Evolutionary conservation across 495 filamentous ascomycete species (phyloP).

Genomic region (Entonaema liquescens): DNA sequence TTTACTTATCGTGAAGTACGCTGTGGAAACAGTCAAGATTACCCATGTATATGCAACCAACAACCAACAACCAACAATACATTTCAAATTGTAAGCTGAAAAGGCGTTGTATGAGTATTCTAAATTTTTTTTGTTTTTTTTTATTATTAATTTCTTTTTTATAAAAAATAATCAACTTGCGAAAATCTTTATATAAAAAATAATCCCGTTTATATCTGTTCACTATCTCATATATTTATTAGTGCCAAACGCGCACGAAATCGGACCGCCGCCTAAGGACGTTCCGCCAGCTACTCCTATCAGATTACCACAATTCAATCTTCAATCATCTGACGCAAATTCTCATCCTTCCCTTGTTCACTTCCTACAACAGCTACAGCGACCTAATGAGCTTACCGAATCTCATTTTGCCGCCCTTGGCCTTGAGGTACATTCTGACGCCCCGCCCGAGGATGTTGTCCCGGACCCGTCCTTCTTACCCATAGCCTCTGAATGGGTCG

Average conservation of each 20-base stretch:
- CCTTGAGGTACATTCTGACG: slow-evolving; percentile 57
- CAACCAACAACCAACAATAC: neutral
- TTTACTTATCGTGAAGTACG: slow-evolving; percentile 2
- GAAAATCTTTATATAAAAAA: neutral
- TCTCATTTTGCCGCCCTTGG: slow-evolving; percentile 61
- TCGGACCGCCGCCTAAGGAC: slow-evolving; percentile 52
- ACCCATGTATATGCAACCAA: neutral
- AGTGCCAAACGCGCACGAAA: slow-evolving; percentile 44
- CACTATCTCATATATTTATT: slow-evolving; percentile 41
- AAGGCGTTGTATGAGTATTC: neutral
- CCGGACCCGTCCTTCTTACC: slow-evolving; percentile 59
- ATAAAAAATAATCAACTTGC: neutral
- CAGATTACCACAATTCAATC: slow-evolving; percentile 57
- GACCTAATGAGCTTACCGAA: slow-evolving; percentile 55
- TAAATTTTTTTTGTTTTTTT: too few species aligned
- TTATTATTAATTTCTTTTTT: too few species aligned
- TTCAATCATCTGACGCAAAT: slow-evolving; percentile 35
- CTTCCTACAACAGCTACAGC: slow-evolving; percentile 57
- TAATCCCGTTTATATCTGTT: neutral
- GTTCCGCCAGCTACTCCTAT: slow-evolving; percentile 63
- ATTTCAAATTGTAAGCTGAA: slow-evolving; percentile 1
- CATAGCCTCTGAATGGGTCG: slow-evolving; percentile 56
- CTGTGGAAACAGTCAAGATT: neutral
- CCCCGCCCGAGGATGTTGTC: slow-evolving; percentile 53
- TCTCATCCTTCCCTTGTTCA: slow-evolving; percentile 48